Conservation (phyloP, 805 yeast genomes). For the Lipomyces starkeyi region DNA sequence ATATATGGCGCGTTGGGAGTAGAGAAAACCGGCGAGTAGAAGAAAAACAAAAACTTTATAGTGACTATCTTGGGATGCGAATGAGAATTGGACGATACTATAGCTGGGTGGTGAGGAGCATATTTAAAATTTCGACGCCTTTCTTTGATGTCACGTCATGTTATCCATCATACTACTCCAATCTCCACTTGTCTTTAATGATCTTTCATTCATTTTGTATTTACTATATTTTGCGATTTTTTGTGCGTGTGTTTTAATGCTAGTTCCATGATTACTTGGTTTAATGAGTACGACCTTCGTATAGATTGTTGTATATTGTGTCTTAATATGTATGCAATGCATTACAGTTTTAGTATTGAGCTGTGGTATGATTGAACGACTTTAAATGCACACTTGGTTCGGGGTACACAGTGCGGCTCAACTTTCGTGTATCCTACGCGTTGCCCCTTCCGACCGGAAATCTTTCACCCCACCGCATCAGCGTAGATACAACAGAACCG, state of each 20-base stretch:
- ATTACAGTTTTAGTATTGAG: not conserved
- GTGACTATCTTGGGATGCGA: not conserved
- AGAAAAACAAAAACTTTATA: not conserved
- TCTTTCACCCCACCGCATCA: not conserved
- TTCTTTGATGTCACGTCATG: not conserved
- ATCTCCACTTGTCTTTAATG: not conserved
- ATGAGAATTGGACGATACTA: not conserved
- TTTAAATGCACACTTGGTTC: no score
- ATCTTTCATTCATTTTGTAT: constrained; percentile 1
- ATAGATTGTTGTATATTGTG: constrained; percentile 3
- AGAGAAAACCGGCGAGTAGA: constrained; percentile 1
- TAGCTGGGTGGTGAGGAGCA: not conserved
- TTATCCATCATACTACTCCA: constrained; percentile 3
- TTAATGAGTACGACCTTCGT: not conserved
- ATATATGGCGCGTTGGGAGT: not conserved
- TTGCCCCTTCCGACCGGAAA: not conserved
- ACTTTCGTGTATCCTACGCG: not conserved
- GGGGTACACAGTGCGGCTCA: not conserved
- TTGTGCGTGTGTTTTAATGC: not conserved
- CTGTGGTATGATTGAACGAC: not conserved
- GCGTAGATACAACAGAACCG: not conserved
- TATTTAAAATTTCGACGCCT: not conserved
- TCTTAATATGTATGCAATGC: not conserved
- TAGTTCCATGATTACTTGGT: not conserved
- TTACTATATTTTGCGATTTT: not conserved